These are phyloP conservation scores for Exserohilum turcica DNA, from an alignment of 2,329 filamentous ascomycete species.

Conservation along the genomic window DNA sequence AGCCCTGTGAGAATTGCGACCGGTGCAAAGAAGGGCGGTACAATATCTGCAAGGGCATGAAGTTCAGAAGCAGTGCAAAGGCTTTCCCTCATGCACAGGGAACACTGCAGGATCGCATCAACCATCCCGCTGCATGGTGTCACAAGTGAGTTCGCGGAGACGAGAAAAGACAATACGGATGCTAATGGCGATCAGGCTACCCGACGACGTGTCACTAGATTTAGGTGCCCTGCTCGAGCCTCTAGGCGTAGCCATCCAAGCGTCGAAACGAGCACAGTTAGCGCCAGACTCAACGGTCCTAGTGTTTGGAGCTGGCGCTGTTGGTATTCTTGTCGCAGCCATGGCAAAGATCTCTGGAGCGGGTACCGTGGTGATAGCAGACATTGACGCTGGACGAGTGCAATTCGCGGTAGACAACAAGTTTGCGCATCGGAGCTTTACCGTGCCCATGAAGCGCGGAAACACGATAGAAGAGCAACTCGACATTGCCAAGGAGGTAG, in stretches of 20 bases:
- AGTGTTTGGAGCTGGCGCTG: slow-evolving; percentile 66
- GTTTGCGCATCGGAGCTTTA: slow-evolving; percentile 54
- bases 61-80: slow-evolving; percentile 65
- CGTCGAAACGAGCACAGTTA: slow-evolving; percentile 59
- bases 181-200: slow-evolving; percentile 47
- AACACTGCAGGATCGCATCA: slow-evolving; percentile 66
- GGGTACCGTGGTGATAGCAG: slow-evolving; percentile 62
- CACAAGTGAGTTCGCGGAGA: slow-evolving; percentile 52
- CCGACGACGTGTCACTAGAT: slow-evolving; percentile 58
- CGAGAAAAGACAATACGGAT: background rate
- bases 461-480: slow-evolving; percentile 60
- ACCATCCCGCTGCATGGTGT: slow-evolving; percentile 65
- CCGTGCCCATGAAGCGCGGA: slow-evolving; percentile 54
- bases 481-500: slow-evolving; percentile 57
- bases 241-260: slow-evolving; percentile 65
- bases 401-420: slow-evolving; percentile 60
- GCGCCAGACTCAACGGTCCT: slow-evolving; percentile 57
- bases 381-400: slow-evolving; percentile 63
- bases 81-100: slow-evolving; percentile 66
- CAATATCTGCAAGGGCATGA: slow-evolving; percentile 65
- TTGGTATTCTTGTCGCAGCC: slow-evolving; percentile 64
- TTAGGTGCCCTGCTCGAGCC: slow-evolving; percentile 66
- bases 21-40: slow-evolving; percentile 63
- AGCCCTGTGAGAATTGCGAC: slow-evolving; percentile 72
- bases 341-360: slow-evolving; percentile 61